Evolutionary conservation across 2,329 filamentous ascomycete genomes (phyloP).

Genomic region (Microcyclosporella mali): DNA sequence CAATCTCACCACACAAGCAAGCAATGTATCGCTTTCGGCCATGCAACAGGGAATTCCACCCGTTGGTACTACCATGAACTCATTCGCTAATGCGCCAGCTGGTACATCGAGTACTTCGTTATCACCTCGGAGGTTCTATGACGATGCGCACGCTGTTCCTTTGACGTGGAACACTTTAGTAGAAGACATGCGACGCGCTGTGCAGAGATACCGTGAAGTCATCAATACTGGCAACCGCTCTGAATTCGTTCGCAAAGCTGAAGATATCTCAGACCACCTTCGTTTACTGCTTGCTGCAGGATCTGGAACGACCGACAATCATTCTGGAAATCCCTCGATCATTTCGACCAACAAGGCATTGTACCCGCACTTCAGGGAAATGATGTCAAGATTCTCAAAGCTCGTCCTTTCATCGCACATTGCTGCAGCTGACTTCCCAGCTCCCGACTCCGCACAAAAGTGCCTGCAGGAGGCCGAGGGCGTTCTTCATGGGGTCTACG

Average conservation of each 20-base stretch:
- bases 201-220: slow-evolving; percentile 86
- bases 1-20: slow-evolving; percentile 41
- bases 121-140: slow-evolving; percentile 79
- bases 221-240: slow-evolving; percentile 75
- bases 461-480: slow-evolving; percentile 97
- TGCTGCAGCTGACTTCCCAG: slow-evolving; percentile 90
- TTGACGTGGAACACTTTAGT: slow-evolving; percentile 86
- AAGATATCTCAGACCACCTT: slow-evolving; percentile 95
- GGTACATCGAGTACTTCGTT: slow-evolving; percentile 32
- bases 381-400: slow-evolving; percentile 99
- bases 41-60: slow-evolving; percentile 41
- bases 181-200: slow-evolving; percentile 84
- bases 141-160: slow-evolving; percentile 72
- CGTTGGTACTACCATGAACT: slow-evolving; percentile 48
- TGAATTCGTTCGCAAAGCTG: slow-evolving; percentile 88
- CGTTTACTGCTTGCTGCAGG: slow-evolving; percentile 89
- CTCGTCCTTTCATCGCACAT: slow-evolving; percentile 96
- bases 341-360: slow-evolving; percentile 96
- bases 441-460: slow-evolving; percentile 87
- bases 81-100: slow-evolving; percentile 47
- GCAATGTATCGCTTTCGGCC: slow-evolving; percentile 45
- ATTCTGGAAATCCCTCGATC: slow-evolving; percentile 97
- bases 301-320: slow-evolving; percentile 95
- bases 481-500: slow-evolving; percentile 86
- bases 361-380: slow-evolving; percentile 95